Percentiles rank a stretch among this genome's conserved stretches.
phyloP scores from a whole-genome alignment of 2,329 filamentous ascomycete species.

The Sclerotinia spermophila region DNA sequence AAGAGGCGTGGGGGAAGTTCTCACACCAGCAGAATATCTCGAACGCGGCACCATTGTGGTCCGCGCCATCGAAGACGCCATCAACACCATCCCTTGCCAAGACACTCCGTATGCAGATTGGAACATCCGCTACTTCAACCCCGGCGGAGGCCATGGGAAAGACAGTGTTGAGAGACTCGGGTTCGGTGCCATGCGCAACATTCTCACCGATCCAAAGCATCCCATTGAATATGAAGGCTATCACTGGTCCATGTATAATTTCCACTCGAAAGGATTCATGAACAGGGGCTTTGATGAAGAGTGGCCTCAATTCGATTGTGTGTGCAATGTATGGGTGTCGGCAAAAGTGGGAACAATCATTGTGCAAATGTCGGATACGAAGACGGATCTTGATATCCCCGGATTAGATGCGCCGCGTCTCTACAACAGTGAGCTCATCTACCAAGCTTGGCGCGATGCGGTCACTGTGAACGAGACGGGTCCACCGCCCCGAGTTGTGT shows the following conservation, averaged over 20 bases:
- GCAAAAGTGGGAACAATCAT: neutral
- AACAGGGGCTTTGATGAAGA: neutral
- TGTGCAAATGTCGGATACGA: neutral
- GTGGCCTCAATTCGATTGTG: neutral
- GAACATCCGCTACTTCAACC: neutral
- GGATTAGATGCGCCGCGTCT: neutral
- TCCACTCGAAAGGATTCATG: neutral
- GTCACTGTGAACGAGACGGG: neutral
- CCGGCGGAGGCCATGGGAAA: neutral
- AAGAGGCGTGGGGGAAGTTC: neutral
- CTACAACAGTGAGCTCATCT: neutral
- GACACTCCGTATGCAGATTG: neutral
- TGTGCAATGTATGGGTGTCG: neutral
- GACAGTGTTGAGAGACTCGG: no score
- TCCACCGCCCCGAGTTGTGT: accelerated
- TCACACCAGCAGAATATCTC: neutral
- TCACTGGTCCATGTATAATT: neutral
- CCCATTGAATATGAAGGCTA: neutral
- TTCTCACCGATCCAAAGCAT: neutral
- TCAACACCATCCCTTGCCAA: neutral
- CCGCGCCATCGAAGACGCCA: neutral
- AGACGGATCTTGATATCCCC: neutral
- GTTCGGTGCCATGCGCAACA: neutral
- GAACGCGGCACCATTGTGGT: neutral
- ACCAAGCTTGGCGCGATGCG: slow-evolving; percentile 3